Base-by-base conservation (phyloP, 2,329 filamentous ascomycete species). In the Epichloe sylvatica region DNA sequence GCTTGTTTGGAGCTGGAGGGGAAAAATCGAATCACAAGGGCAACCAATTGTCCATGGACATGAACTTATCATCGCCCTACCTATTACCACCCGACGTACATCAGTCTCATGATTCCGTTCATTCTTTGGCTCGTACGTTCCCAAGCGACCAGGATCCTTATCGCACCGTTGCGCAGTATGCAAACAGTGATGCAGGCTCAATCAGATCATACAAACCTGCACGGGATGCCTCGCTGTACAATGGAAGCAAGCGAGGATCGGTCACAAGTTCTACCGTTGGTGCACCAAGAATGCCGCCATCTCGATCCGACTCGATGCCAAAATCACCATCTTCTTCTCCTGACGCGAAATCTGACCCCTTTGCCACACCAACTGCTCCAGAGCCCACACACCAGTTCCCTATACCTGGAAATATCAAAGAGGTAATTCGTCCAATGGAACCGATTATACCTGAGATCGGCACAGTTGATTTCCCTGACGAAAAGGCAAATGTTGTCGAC, bases 21-120 rank as follows among this genome's bases (percentile, higher is more conserved):
- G 75, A 86, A 60, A 81, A 81, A 63, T 65, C 68, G 21, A 54
- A 59, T 36, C 67, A 69, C 56, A 64, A 65, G 46, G 67, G 70
- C 45, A 70, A 72, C 37, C 80, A 83, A 57, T 65, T 84, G 46
- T 85, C 81, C 35, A 79, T 91, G 76, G 77, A 81, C 57, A 78
- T 90, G 76, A 80, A 84, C 60, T 73, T 90, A 45, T 80, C 78
- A 35, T 92, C 83, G 58, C 92, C 92, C 2, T 98, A 97, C 64
- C 77, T 98, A n/a, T 75, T 97, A n/a, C 90, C 92, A 4, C 86
- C 86, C 1, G 81, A 80, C 49, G 62, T 91, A 19, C 81, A 92
- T 40, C 75, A 78, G 60, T 96, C 91, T 1, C 79, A 80, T 42
- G 89, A 95, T 57, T 96, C 91, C 5, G 73, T 97, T 54, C 82